Conservation (phyloP, 2,329 filamentous ascomycete species). For the Diplodia mutila region DNA sequence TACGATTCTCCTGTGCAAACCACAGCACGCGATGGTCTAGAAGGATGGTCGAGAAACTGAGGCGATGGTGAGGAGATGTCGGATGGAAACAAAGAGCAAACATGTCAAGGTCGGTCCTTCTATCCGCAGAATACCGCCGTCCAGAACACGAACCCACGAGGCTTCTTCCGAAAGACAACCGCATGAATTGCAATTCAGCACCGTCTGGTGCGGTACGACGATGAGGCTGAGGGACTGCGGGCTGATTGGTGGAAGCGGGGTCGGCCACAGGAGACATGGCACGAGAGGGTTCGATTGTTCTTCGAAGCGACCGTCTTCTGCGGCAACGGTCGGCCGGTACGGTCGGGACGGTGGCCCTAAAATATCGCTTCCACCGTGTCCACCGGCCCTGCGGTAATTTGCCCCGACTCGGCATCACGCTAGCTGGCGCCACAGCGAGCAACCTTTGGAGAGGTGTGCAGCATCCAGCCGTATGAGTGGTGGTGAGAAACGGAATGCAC, state of each 20-base stretch:
- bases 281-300: background rate
- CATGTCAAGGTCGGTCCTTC: background rate
- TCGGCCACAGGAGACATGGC: background rate
- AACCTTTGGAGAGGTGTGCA: no score
- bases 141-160: background rate
- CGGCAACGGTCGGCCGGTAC: slow-evolving; percentile 1
- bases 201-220: background rate
- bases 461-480: background rate
- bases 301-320: slow-evolving; percentile 9
- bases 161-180: background rate
- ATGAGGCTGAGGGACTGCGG: background rate
- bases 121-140: background rate
- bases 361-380: background rate
- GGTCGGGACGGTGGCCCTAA: slow-evolving; percentile 5
- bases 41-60: background rate
- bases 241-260: background rate
- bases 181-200: slow-evolving; percentile 1
- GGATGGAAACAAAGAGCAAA: background rate
- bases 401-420: background rate
- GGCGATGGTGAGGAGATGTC: background rate
- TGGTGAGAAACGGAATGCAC: background rate
- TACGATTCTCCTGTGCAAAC: no score
- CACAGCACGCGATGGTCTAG: no score
- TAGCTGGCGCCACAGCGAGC: slow-evolving; percentile 4
- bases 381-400: slow-evolving; percentile 11